These are phyloP conservation scores for Lupinus albus DNA, from an alignment of 306 rosid genomes.

Conservation along the genomic window DNA sequence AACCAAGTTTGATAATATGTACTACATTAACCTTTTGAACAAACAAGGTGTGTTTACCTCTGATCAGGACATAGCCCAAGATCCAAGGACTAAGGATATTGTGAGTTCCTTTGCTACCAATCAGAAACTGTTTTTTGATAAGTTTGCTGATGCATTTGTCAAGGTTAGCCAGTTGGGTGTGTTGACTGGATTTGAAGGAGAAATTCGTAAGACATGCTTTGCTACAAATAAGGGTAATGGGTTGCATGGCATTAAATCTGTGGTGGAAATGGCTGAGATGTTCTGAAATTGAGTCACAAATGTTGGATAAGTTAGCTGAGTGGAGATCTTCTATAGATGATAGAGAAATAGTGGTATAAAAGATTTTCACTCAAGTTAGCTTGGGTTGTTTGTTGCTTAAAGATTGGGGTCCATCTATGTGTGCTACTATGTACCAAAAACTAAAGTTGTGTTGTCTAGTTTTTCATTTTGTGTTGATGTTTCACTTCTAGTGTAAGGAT, in stretches of 20 bases:
- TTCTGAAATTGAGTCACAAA: not conserved
- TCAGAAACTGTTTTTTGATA: conserved; percentile 49
- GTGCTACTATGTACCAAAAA: not conserved
- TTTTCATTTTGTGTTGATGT: not conserved
- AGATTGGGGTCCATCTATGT: not conserved
- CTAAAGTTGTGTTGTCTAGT: not conserved
- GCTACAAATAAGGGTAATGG: not conserved
- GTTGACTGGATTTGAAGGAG: conserved; percentile 51
- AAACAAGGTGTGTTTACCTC: conserved; percentile 60
- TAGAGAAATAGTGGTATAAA: too few species aligned
- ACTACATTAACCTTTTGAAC: conserved; percentile 59
- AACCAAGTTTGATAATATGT: conserved; percentile 56
- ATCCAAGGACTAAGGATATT: conserved; percentile 41
- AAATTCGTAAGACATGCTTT: conserved; percentile 45
- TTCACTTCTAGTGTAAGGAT: not conserved
- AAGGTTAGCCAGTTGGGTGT: conserved; percentile 63
- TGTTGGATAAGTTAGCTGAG: not conserved
- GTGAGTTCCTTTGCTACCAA: conserved; percentile 52
- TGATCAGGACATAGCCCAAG: conserved; percentile 53
- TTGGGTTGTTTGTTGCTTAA: not conserved
- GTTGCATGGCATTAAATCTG: conserved; percentile 15
- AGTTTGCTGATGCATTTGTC: conserved; percentile 49
- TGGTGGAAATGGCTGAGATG: conserved; percentile 35
- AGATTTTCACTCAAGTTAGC: too few species aligned
- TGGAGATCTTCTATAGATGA: too few species aligned